Evolutionary conservation across 176 grass and related monocot genomes (phyloP).

Genomic region (Zea mays): Zm-B73-REFERENCE-NAM-5.0 NC_050098.1:213609001-213609500

Average conservation of each 20-base stretch:
- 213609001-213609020: no score
- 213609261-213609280: conserved; percentile 42
- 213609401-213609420: conserved; percentile 7
- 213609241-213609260: conserved; percentile 71
- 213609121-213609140: conserved; percentile 33
- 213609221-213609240: conserved; percentile 36
- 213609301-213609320: not conserved
- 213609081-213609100: conserved; percentile 77
- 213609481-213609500: no score
- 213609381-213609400: conserved; percentile 12
- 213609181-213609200: no score
- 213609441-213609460: no score
- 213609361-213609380: not conserved
- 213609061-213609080: conserved; percentile 28
- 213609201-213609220: conserved; percentile 8
- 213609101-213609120: conserved; percentile 32
- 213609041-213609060: not conserved
- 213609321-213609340: not conserved
- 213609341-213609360: not conserved
- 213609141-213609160: conserved; percentile 26
- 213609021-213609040: not conserved
- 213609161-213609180: not conserved
- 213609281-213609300: not conserved
- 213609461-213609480: no score
- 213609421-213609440: not conserved